Evolutionary conservation across 2,329 filamentous ascomycete species (phyloP).

Genomic region (Tolypocladium cylindrosporum): DNA sequence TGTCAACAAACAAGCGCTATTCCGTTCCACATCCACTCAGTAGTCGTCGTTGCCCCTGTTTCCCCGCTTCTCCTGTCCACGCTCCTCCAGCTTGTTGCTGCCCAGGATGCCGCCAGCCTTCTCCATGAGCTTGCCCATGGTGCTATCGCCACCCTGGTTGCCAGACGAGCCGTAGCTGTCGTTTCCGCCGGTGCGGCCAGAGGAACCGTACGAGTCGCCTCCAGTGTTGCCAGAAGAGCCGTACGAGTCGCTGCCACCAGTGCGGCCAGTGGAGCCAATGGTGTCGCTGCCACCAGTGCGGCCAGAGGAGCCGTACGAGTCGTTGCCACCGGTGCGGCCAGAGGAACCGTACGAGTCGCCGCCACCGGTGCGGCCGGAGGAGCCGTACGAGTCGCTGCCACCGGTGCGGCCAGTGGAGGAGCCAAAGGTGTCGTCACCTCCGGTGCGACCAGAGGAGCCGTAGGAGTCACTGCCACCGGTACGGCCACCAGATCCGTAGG

Average conservation of each 20-base stretch:
- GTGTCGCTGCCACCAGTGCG: constrained; percentile 2
- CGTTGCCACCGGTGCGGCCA: constrained; percentile 8
- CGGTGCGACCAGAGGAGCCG: constrained; percentile 9
- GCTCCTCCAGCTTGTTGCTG: constrained; percentile 34
- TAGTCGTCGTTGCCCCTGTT: constrained; percentile 15
- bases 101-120: constrained; percentile 42
- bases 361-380: constrained; percentile 7
- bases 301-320: constrained; percentile 8
- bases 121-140: constrained; percentile 47
- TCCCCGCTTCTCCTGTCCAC: constrained; percentile 40
- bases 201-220: constrained; percentile 11
- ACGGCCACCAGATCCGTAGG: constrained; percentile 12
- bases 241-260: constrained; percentile 7
- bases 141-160: constrained; percentile 9
- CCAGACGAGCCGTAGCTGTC: constrained; percentile 14
- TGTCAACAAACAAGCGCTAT: not conserved
- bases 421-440: constrained; percentile 2
- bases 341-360: constrained; percentile 12
- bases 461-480: not conserved
- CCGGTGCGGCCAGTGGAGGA: constrained; percentile 7
- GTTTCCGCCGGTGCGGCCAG: constrained; percentile 8
- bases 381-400: constrained; percentile 8
- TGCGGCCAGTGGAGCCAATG: constrained; percentile 1
- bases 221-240: constrained; percentile 10
- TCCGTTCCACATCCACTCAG: constrained; percentile 6